Evolutionary conservation across 108 stramenopile species (phyloP).

Genomic region (Skeletonema grethae): DNA sequence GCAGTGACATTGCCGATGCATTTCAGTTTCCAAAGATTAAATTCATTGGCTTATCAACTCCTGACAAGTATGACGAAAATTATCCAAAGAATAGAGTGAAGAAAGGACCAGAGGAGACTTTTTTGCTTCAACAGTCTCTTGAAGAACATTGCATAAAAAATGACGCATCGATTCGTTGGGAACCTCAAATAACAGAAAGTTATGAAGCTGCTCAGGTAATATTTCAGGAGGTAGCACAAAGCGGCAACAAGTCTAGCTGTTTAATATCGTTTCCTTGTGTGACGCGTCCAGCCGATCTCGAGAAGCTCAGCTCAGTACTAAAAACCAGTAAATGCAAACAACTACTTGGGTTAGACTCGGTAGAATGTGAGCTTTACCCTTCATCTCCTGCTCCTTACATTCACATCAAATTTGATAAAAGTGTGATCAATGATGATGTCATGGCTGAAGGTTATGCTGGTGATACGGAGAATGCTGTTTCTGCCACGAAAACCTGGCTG

Average conservation of each 20-base stretch:
- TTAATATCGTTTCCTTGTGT: conserved; percentile 32
- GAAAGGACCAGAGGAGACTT: conserved; percentile 21
- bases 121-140: conserved; percentile 10
- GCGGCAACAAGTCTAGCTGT: neutral
- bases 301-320: conserved; percentile 20
- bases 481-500: conserved; percentile 49
- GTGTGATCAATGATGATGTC: neutral
- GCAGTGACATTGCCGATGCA: neutral
- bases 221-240: conserved; percentile 22
- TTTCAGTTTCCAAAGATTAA: conserved; percentile 44
- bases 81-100: conserved; percentile 18
- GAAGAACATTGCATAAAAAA: conserved; percentile 19
- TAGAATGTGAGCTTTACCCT: conserved; percentile 30
- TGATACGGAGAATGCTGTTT: neutral
- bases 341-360: conserved; percentile 41
- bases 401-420: neutral
- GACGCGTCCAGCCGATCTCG: conserved; percentile 27
- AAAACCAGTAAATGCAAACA: conserved; percentile 42
- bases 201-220: conserved; percentile 31
- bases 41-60: conserved; percentile 17
- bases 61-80: conserved; percentile 1
- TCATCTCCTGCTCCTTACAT: conserved; percentile 35
- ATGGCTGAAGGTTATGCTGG: neutral
- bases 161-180: conserved; percentile 16
- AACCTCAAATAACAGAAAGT: conserved; percentile 33